phyloP scores from a whole-genome alignment of 441 rosid species.

The Viola pubescens region DNA sequence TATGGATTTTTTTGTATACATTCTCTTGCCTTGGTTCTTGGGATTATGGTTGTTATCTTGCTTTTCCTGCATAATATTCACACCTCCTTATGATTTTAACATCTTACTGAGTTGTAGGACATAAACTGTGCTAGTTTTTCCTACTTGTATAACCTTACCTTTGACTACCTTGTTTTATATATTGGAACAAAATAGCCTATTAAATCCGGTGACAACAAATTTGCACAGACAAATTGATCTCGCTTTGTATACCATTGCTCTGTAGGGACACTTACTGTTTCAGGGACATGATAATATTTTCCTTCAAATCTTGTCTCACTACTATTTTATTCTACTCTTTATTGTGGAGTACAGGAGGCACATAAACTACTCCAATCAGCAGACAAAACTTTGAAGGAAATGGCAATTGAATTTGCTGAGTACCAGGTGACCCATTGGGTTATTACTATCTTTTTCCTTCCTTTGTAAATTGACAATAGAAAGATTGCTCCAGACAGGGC shows the following conservation, averaged over 20 bases:
- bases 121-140: too few species aligned
- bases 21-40: conserved; percentile 1
- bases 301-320: background rate
- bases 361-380: conserved; percentile 86
- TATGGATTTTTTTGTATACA: conserved; percentile 17
- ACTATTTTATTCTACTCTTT: background rate
- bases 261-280: too few species aligned
- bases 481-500: conserved; percentile 10
- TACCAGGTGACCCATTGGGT: conserved; percentile 51
- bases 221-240: too few species aligned
- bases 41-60: background rate
- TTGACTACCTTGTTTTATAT: too few species aligned
- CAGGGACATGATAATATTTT: background rate
- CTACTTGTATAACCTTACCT: too few species aligned
- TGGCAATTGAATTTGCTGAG: conserved; percentile 97
- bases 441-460: background rate
- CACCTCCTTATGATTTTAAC: too few species aligned
- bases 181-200: too few species aligned
- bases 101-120: too few species aligned
- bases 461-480: background rate
- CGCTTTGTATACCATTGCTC: too few species aligned
- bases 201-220: too few species aligned
- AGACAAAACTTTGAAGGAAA: conserved; percentile 72
- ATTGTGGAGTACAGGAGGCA: conserved; percentile 56
- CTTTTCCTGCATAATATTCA: too few species aligned